Conservation (phyloP, 805 yeast genomes). For the Maudiozyma bulderi region DNA sequence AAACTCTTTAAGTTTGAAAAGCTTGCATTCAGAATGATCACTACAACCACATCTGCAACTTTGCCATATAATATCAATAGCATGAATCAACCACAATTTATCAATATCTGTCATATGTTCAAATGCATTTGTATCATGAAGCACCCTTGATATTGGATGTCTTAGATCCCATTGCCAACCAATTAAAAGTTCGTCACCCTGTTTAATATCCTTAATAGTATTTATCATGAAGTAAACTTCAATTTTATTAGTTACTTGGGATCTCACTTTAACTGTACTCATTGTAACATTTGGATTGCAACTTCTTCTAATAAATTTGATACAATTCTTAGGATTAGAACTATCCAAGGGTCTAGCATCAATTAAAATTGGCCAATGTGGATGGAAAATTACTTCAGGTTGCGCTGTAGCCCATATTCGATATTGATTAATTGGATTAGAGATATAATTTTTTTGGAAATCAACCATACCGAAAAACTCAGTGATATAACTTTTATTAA, state of each 20-base stretch:
- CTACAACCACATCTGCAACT: conserved; percentile 52
- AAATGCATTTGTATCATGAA: conserved; percentile 36
- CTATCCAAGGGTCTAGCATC: conserved; percentile 51
- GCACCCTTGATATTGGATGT: conserved; percentile 62
- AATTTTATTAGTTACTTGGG: conserved; percentile 10
- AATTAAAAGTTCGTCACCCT: conserved; percentile 64
- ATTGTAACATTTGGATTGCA: conserved; percentile 71
- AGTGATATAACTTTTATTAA: conserved; percentile 40
- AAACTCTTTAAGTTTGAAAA: not conserved
- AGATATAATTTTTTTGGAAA: conserved; percentile 50
- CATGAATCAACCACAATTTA: conserved; percentile 46
- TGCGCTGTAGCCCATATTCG: conserved; percentile 58
- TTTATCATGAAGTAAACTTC: conserved; percentile 45
- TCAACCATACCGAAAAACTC: conserved; percentile 71
- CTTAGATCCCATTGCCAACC: conserved; percentile 83
- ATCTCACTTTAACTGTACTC: conserved; percentile 34
- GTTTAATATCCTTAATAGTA: conserved; percentile 45
- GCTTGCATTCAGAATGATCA: conserved; percentile 6
- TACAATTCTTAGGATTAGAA: conserved; percentile 60
- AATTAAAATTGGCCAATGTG: conserved; percentile 52
- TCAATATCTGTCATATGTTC: conserved; percentile 47
- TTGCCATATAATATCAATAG: conserved; percentile 52
- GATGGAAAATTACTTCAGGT: conserved; percentile 49
- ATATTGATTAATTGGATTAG: conserved; percentile 69
- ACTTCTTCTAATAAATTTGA: conserved; percentile 64